Evolutionary conservation across 305 asterid genomes (phyloP), one percentile per base, ranked within the genome.

Genomic region (Andrographis paniculata): DNA sequence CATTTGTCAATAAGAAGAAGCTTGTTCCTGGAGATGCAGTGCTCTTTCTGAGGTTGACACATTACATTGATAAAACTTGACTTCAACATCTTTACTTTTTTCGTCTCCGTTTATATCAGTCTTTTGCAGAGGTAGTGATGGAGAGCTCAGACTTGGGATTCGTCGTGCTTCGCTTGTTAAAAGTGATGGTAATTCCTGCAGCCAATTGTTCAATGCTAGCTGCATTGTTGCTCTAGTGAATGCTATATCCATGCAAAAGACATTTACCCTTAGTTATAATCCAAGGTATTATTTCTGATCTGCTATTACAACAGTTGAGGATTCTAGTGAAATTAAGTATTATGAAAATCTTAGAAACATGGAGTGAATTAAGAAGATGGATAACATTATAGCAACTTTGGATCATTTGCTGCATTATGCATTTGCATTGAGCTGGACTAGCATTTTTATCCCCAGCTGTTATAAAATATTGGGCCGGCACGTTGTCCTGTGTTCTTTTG

Each of bases 1-100:
- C 95, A 48, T 92, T 92, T 70, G 93, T 92, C 55, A 87, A 92
- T 63, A 87, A 75, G 64, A 92, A 92, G 87, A 87, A 82, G 72
- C 82, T 92, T 24, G 80, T 72, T 21, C 81, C 94, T 31, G 97
- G 99, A 55, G 99, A 92, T 58, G 99, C 99, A 12, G 99, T 87
- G 65, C 99, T 92, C 55, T 87, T 92, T 54, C 74, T 92, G 57
- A 87, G 95, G 99, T 86, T 52, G 58, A 57, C 54, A 50, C 45
- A 4, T 24, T 15, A 2, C 2, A 12, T 19, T 45, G 33, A 20
- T 45, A 5, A 23, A 23, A 14, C 33, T 21, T 19, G 1, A 12
- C 16, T 19, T 20, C 31, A 45, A 13, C 2, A 8, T 45, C 5
- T 9, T 45, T 45, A 10, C 2, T 13, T 2, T 2, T 13, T 1